phyloP scores from a whole-genome alignment of 2,329 filamentous ascomycete species.

The Cephalotrichum gorgonifer region DNA sequence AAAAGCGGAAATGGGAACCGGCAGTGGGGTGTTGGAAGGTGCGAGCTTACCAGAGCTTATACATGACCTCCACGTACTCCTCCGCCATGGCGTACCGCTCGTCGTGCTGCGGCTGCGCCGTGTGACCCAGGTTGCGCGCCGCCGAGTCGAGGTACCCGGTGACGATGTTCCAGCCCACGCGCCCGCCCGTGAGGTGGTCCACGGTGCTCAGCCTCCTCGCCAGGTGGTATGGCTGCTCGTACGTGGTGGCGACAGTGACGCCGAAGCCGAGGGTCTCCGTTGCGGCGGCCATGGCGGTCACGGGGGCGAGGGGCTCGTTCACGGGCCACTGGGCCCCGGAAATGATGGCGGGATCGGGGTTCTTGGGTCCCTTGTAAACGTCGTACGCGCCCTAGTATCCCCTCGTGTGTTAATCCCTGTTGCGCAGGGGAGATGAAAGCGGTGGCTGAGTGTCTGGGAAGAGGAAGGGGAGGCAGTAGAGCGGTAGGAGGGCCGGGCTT shows the following conservation, averaged over 20 bases:
- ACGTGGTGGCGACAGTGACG: constrained; percentile 57
- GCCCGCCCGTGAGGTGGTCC: constrained; percentile 54
- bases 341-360: constrained; percentile 42
- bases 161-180: constrained; percentile 43
- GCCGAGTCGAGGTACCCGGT: constrained; percentile 60
- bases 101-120: constrained; percentile 36
- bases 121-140: constrained; percentile 49
- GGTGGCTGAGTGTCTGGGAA: too few species aligned
- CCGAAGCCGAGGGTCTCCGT: constrained; percentile 60
- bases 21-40: neutral
- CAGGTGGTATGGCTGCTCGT: constrained; percentile 59
- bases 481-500: too few species aligned
- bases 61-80: constrained; percentile 47
- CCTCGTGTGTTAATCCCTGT: neutral
- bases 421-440: neutral
- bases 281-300: constrained; percentile 57
- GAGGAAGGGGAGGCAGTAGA: too few species aligned
- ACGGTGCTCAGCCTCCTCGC: constrained; percentile 55
- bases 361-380: constrained; percentile 53
- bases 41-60: constrained; percentile 51
- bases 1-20: too few species aligned
- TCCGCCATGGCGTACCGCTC: constrained; percentile 50
- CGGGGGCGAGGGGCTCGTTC: constrained; percentile 52
- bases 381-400: constrained; percentile 48
- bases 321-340: constrained; percentile 61